phyloP scores from a whole-genome alignment of 176 grass and related monocot species.

The Oryza australiensis region DNA sequence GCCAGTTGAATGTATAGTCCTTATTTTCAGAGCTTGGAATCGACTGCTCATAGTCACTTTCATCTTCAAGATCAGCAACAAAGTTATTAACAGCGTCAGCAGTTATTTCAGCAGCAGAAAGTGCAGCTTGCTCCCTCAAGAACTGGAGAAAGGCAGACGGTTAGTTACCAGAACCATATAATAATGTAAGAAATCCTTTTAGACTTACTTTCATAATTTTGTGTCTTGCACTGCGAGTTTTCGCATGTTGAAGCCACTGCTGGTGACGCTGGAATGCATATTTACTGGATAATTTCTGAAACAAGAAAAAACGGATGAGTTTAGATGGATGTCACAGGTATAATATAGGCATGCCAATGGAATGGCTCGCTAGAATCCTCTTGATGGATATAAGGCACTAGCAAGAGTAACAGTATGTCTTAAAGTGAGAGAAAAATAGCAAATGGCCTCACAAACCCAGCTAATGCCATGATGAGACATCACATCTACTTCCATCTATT shows the following conservation, averaged over 20 bases:
- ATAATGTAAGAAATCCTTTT: conserved; percentile 28
- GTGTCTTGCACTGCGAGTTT: conserved; percentile 93
- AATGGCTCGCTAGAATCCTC: background rate
- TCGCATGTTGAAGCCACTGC: conserved; percentile 89
- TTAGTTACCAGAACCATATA: conserved; percentile 18
- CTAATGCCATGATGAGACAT: conserved; percentile 2
- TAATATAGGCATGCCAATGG: background rate
- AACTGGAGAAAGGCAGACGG: conserved; percentile 57
- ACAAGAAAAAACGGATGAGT: conserved; percentile 15
- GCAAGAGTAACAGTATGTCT: background rate
- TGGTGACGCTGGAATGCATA: conserved; percentile 84
- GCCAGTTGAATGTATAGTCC: conserved; percentile 63
- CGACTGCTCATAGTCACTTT: conserved; percentile 52
- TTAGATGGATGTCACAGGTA: conserved; percentile 24
- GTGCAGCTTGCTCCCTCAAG: conserved; percentile 79
- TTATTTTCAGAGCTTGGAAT: conserved; percentile 36
- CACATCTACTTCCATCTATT: background rate
- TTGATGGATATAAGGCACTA: background rate
- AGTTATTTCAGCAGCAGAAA: conserved; percentile 85
- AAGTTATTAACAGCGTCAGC: conserved; percentile 76
- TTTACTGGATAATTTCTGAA: conserved; percentile 83
- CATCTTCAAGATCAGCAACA: conserved; percentile 86
- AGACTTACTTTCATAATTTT: conserved; percentile 92
- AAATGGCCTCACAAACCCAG: background rate
- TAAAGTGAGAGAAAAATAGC: background rate